Conservation (phyloP, 2,329 filamentous ascomycete species). For the Trichoderma gracile region DNA sequence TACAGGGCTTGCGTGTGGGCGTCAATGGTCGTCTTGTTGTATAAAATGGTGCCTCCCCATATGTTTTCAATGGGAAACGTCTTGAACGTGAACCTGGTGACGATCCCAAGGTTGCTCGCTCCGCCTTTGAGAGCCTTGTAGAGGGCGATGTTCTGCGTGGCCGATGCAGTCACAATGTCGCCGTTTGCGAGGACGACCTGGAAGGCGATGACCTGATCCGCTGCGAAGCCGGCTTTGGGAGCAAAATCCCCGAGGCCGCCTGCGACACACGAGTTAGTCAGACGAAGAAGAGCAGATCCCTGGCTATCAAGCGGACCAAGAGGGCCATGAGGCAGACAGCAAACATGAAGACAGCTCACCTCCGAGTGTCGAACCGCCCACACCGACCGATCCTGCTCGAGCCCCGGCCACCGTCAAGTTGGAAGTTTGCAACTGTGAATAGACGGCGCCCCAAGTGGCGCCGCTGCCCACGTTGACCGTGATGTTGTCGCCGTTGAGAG, state of each 20-base stretch:
- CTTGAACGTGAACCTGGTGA: constrained; percentile 29
- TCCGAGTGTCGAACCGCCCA: neutral
- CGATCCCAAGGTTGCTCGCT: constrained; percentile 29
- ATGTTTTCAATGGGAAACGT: constrained; percentile 34
- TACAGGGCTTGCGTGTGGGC: constrained; percentile 34
- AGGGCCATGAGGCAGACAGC: too few species aligned
- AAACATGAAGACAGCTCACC: constrained; percentile 28
- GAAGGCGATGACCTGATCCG: constrained; percentile 33
- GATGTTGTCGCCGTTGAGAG: neutral
- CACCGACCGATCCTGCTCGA: neutral
- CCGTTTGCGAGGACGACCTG: constrained; percentile 8
- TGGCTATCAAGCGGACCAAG: neutral
- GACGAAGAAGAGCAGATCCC: neutral
- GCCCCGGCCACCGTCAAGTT: neutral
- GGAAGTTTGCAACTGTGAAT: neutral
- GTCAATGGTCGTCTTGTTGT: constrained; percentile 31
- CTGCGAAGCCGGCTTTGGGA: constrained; percentile 34
- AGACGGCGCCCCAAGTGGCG: neutral
- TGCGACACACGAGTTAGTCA: neutral
- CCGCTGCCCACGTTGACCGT: constrained; percentile 5
- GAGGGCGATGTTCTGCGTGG: neutral
- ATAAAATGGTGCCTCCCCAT: constrained; percentile 31
- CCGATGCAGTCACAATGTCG: neutral
- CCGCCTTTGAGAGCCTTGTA: constrained; percentile 13
- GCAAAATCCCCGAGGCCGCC: constrained; percentile 37